Evolutionary conservation across 2,329 filamentous ascomycete genomes (phyloP), one percentile per base, ranked within the genome.

Genomic region (Beauveria asiatica): DNA sequence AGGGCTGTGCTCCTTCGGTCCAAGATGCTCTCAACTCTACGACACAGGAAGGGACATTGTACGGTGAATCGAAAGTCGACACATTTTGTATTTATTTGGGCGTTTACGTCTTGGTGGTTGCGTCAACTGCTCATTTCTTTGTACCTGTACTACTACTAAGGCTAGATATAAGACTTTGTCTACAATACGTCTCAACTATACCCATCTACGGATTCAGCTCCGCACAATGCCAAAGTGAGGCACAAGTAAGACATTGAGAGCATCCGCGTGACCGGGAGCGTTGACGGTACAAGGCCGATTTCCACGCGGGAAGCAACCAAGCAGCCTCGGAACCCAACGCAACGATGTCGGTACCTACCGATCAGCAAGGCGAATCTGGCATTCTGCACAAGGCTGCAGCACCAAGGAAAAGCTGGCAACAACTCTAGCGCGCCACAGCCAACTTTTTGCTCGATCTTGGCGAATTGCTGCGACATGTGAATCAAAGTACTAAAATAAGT

Each of bases 131-230:
- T 54, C 49, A 49, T 53, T 59, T 41, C 57, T 60, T 49, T 60
- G 57, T 60, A 60, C 53, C 52, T 60, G 57, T 60, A 60, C 42
- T 60, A 37, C 50, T 46, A 37, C 33, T 53, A 59, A 48, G 57
- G 57, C 57, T 53, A 60, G 57, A 60, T 60, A 60, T 50, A 54
- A 60, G 57, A 60, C 30, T 42, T 54, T 46, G 49, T 59, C 42
- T 17, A 39, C 52, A 52, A 50, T 30, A 58, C 21, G 46, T 51
- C 56, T 58, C 56, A 51, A 58, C 45, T 58, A 50, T 30, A 41
- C 49, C 16, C 45, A 50, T 30, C 13, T 11, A 30, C n/a, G 21
- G 30, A 16, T 21, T 7, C 49, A 39, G 30, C 39, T 54, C 13
- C 9, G 23, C 2, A 27, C 37, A 42, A 27, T 54, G 21, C 27